These are phyloP conservation scores for Suillus alpinus DNA, from an alignment of 768 basidiomycete genomes.

Conservation along the genomic window DNA sequence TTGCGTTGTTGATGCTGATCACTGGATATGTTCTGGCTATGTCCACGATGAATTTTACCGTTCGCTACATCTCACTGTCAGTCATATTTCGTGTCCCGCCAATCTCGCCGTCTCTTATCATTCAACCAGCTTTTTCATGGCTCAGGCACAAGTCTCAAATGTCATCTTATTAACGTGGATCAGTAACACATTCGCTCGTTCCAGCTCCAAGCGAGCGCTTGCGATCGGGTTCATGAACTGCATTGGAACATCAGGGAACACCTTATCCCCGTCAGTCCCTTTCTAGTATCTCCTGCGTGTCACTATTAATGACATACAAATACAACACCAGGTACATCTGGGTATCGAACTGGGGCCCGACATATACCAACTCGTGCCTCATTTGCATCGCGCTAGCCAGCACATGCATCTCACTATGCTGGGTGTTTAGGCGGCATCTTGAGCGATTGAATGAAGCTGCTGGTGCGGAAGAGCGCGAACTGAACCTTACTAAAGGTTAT, in stretches of 20 bases:
- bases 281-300: conserved; percentile 5
- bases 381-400: conserved; percentile 63
- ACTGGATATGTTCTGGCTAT: conserved; percentile 63
- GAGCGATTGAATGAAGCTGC: conserved; percentile 34
- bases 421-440: conserved; percentile 42
- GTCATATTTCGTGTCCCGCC: conserved; percentile 12
- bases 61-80: conserved; percentile 57
- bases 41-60: conserved; percentile 55
- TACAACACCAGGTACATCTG: conserved; percentile 50
- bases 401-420: conserved; percentile 45
- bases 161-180: conserved; percentile 53
- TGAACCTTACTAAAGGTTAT: conserved; percentile 33
- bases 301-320: background rate
- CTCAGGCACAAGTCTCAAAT: conserved; percentile 65
- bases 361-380: conserved; percentile 62
- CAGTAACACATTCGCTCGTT: conserved; percentile 58
- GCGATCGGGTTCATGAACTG: conserved; percentile 8
- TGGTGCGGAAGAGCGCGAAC: conserved; percentile 36
- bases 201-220: conserved; percentile 70
- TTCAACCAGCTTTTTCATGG: conserved; percentile 61
- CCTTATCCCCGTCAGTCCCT: conserved; percentile 7
- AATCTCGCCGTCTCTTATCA: background rate
- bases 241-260: conserved; percentile 6
- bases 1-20: conserved; percentile 51
- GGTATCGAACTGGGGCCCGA: conserved; percentile 63